Percentiles rank a stretch among this genome's conserved stretches.
phyloP scores from a whole-genome alignment of 768 basidiomycete genomes.

The Porphyrellus cyaneotinctus region DNA sequence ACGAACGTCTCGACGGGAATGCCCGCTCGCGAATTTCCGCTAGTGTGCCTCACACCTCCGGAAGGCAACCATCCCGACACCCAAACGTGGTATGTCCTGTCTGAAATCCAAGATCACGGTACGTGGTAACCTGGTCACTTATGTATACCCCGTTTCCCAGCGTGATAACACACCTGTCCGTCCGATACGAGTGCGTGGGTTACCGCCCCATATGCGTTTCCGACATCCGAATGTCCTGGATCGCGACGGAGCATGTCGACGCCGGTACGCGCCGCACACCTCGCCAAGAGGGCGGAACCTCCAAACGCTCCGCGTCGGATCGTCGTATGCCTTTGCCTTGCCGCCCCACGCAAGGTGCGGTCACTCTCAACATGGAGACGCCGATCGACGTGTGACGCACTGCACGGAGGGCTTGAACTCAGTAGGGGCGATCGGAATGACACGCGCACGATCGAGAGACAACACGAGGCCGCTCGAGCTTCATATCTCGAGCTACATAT shows the following conservation, averaged over 20 bases:
- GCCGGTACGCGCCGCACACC: neutral
- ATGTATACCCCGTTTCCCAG: neutral
- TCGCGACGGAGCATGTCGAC: slow-evolving; percentile 4
- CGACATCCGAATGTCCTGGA: neutral
- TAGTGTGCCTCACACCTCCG: no score
- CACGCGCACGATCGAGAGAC: neutral
- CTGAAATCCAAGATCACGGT: no score
- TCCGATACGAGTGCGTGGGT: no score
- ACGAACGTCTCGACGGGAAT: neutral
- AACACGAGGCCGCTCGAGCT: neutral
- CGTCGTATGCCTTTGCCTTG: neutral
- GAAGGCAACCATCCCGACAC: neutral
- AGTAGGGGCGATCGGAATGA: neutral
- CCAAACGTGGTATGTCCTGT: no score
- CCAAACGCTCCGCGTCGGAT: neutral
- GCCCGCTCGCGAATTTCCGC: neutral
- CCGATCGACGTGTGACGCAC: neutral
- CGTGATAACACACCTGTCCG: no score
- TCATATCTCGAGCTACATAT: neutral
- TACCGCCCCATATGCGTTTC: no score
- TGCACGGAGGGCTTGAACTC: neutral
- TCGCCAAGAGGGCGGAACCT: neutral
- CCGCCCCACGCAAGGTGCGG: neutral
- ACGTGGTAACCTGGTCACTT: no score
- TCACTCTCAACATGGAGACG: neutral